Percentiles rank a stretch among this genome's conserved stretches.
Evolutionary conservation across 345 rosid genomes (phyloP).

Genomic region (Barbarea vulgaris): DNA sequence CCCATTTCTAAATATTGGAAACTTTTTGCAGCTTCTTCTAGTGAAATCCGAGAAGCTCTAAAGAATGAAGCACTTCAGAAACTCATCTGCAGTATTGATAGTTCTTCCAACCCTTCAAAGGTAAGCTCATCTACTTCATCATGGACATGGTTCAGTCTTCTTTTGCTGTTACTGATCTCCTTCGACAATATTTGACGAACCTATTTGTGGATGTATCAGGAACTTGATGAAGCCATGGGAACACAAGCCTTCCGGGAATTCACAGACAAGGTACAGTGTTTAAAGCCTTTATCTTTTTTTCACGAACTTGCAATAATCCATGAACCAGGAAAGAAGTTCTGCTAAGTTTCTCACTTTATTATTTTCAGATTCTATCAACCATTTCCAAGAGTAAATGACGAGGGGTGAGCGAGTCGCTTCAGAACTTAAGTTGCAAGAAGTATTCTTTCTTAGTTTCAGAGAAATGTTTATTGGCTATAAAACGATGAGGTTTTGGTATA

Average conservation of each 20-base stretch:
- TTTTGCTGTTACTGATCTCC: not conserved
- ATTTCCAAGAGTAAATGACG: slow-evolving; percentile 26
- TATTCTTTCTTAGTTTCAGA: not conserved
- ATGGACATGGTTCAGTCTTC: not conserved
- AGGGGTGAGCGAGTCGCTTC: not conserved
- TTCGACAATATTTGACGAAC: not conserved
- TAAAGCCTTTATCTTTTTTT: not conserved
- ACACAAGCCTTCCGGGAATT: slow-evolving; percentile 36
- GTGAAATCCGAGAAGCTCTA: slow-evolving; percentile 39
- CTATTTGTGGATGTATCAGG: slow-evolving; percentile 23
- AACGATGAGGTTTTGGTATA: slow-evolving; percentile 3
- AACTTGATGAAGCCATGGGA: slow-evolving; percentile 41
- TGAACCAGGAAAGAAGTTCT: slow-evolving; percentile 14
- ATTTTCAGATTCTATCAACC: slow-evolving; percentile 32
- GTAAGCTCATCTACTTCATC: slow-evolving; percentile 13
- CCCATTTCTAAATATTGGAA: slow-evolving; percentile 2
- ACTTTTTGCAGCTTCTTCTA: slow-evolving; percentile 39
- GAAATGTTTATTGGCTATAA: slow-evolving; percentile 2
- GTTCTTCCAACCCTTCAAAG: slow-evolving; percentile 29
- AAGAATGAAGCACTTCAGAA: slow-evolving; percentile 38
- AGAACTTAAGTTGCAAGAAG: slow-evolving; percentile 4
- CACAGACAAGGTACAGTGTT: slow-evolving; percentile 32
- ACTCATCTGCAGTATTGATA: slow-evolving; percentile 38
- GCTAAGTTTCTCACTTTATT: slow-evolving; percentile 27
- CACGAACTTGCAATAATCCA: not conserved